phyloP scores from a whole-genome alignment of 208 protist genomes.

The Kentomonas sorsogonicus region DNA sequence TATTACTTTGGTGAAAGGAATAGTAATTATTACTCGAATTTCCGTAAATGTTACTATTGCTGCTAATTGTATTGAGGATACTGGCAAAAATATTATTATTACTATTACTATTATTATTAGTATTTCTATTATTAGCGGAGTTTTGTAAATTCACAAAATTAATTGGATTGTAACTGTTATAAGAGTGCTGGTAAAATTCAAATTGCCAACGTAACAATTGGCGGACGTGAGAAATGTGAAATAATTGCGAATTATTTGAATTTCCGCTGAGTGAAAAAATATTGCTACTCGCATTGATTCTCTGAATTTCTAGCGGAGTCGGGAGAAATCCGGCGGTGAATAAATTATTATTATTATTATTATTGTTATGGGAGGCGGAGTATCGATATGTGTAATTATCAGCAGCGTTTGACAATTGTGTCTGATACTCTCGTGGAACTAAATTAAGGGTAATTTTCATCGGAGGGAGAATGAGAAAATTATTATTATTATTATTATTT shows the following conservation, averaged over 20 bases:
- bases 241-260: not conserved
- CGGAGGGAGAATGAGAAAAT: not conserved
- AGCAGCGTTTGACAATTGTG: not conserved
- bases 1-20: too few relatives aligned
- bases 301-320: not conserved
- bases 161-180: not conserved
- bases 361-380: not conserved
- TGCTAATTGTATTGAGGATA: too few relatives aligned
- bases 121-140: constrained; percentile 5
- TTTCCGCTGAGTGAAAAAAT: not conserved
- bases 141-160: not conserved
- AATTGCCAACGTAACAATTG: constrained; percentile 4
- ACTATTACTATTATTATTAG: too few relatives aligned
- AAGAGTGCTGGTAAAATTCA: constrained; percentile 5
- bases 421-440: too few relatives aligned
- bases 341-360: constrained; percentile 11
- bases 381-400: not conserved
- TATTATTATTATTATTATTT: constrained; percentile 13
- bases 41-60: too few relatives aligned
- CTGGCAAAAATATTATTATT: too few relatives aligned
- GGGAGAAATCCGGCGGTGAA: not conserved
- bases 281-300: too few relatives aligned
- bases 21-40: too few relatives aligned
- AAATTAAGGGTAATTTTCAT: not conserved
- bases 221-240: not conserved